Base-by-base conservation (phyloP, 208 protist genomes). In the Trypanosomatidae sp. region DNA sequence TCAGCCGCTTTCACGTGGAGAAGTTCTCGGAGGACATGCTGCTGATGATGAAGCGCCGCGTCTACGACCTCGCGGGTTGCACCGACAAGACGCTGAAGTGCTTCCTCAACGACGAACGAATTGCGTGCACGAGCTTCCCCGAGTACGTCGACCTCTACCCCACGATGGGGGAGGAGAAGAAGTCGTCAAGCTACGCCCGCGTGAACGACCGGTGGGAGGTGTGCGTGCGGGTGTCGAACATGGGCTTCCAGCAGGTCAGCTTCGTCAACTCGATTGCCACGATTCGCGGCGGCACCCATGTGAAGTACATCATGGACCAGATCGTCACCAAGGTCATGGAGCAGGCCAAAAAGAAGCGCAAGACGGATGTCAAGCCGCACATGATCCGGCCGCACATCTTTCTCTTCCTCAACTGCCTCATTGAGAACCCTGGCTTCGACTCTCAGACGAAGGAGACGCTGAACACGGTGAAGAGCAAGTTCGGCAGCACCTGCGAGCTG, bases 261-360 rank as follows among this genome's bases (percentile, higher is more conserved):
- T 99, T 99, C 82, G 99, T 99, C 22, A 99, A 99, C 82, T 94
- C 88, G 49, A 99, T 99, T 76, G 94, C 91, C 15, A 99, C 99
- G 6, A 98, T 82, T 7, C 98, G 98, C 43, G 99, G 99, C 65
- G 99, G 99, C 25, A 99, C 91, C 1, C 99, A 99, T 87, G 99
- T 99, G 13, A 97, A 99, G 74, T 97, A 99, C 86, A 93, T 99
- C 19, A 80, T 94, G 22, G 95, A 99, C 66, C 96, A 99, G 81
- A 88, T 99, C 50, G 87, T 97, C 52, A 65, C 91, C 43, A 90
- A 92, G 73, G 82, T 99, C 8, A 84, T 91, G 1, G 95, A 98
- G 60, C 76, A 84, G 55, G 88, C 99, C 19, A 96, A 94, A 76
- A 99, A 99, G 75, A 99, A 99, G 84, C 96, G 91, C 76, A 99